phyloP scores from a whole-genome alignment of 805 yeast species.

The Monosporozyma solicola region DNA sequence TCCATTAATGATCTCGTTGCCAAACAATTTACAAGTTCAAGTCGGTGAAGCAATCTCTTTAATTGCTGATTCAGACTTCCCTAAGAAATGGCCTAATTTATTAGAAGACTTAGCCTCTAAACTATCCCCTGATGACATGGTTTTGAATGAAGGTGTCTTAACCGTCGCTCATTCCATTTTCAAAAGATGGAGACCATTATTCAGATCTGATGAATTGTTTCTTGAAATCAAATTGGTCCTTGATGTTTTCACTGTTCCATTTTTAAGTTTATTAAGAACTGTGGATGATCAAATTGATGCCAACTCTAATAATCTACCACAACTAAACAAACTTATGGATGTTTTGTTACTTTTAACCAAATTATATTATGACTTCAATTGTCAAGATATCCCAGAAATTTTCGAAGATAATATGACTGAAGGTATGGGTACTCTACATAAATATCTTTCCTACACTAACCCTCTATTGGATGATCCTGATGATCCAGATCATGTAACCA shows the following conservation, averaged over 20 bases:
- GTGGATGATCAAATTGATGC: conserved; percentile 58
- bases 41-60: conserved; percentile 88
- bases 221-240: conserved; percentile 80
- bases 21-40: conserved; percentile 77
- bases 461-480: conserved; percentile 45
- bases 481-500: conserved; percentile 57
- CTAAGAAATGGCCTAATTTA: conserved; percentile 76
- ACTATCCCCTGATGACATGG: conserved; percentile 56
- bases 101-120: conserved; percentile 64
- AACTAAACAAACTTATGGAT: conserved; percentile 52
- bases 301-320: conserved; percentile 38
- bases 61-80: conserved; percentile 95
- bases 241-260: conserved; percentile 74
- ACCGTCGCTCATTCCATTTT: conserved; percentile 92
- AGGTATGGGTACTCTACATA: conserved; percentile 76
- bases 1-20: conserved; percentile 76
- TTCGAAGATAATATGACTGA: conserved; percentile 79
- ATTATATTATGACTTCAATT: conserved; percentile 85
- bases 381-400: conserved; percentile 97
- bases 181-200: conserved; percentile 92
- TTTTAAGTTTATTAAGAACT: conserved; percentile 53
- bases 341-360: conserved; percentile 64
- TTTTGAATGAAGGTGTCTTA: conserved; percentile 73
- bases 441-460: conserved; percentile 59
- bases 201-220: conserved; percentile 83